Evolutionary conservation across 1,284 basidiomycete species (phyloP).

Genomic region (Trichosporon coremiiforme): DNA sequence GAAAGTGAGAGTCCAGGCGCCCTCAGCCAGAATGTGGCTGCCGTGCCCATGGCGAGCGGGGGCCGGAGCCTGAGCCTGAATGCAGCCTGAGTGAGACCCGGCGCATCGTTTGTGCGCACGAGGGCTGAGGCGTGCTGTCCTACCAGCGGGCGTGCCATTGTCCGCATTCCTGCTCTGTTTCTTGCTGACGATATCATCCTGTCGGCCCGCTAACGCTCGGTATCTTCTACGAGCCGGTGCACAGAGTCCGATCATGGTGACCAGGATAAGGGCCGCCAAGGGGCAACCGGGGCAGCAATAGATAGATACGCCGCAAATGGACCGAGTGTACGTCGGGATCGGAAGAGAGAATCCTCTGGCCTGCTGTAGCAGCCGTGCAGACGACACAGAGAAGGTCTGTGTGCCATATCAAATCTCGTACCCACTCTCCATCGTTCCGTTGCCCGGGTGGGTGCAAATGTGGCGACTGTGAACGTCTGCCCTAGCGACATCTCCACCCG

Average conservation of each 20-base stretch:
- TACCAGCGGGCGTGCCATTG: neutral
- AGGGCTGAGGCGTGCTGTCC: neutral
- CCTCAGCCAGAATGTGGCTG: neutral
- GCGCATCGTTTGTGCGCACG: conserved; percentile 4
- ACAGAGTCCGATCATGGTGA: neutral
- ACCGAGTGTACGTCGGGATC: neutral
- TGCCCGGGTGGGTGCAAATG: neutral
- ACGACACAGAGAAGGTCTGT: neutral
- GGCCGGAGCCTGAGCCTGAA: neutral
- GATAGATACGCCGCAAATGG: neutral
- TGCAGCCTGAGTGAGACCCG: neutral
- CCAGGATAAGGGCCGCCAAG: neutral
- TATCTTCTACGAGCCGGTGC: neutral
- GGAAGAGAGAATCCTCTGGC: neutral
- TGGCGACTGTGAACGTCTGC: neutral
- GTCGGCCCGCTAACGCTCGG: neutral
- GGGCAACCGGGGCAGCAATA: neutral
- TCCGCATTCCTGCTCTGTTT: neutral
- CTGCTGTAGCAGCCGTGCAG: neutral
- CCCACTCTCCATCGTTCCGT: neutral
- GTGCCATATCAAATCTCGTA: neutral
- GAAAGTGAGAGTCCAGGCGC: neutral
- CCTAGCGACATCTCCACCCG: neutral
- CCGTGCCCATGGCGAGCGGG: neutral
- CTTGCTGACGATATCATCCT: conserved; percentile 1